Base-by-base conservation (phyloP, 106 monocot species). In the Triglochin maritima region DNA sequence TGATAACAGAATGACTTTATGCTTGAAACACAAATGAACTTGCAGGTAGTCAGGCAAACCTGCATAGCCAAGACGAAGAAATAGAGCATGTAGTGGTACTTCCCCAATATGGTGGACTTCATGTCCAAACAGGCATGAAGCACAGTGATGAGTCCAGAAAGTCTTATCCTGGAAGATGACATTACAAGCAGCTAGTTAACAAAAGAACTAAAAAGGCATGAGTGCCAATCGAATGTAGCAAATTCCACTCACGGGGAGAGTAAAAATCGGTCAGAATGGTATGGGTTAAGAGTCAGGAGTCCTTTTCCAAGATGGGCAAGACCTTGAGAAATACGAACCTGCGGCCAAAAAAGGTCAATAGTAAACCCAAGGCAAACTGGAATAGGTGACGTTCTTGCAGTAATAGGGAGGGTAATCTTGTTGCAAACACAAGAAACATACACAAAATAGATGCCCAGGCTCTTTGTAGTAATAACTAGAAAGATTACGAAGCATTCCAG, bases 381-480 rank as follows among this genome's bases (percentile, higher is more conserved):
- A 29, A 29, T 29, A 29, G 29, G 29, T 29, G 29, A 29, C 29
- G 29, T 29, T 29, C 29, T 0, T 29, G 29, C 1, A 29, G 29
- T 29, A 29, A 29, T 29, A 29, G 29, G 29, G 29, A 29, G 29
- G 29, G 29, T 29, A 29, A 29, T 29, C 29, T 29, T 29, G 29
- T 29, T 29, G 29, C 29, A 29, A 47, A 41, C 7, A 54, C 63
- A 7, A 48, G 10, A 46, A 63, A 42, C 96, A 78, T 84, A 96
- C 96, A 69, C 96, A 96, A 63, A 96, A 96, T 44, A 96, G 88
- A 58, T 96, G 90, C 4, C 83, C 91, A 74, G 91, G 88, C 82
- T 96, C 96, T 79, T 96, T 96, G 78, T 96, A 96, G 64, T 91
- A 96, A 56, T 96, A 96, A 74, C 96, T 96, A 29, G 95, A 96